Evolutionary conservation across 805 yeast genomes (phyloP), one percentile per base, ranked within the genome.

Genomic region (Spathaspora passalidarum): DNA sequence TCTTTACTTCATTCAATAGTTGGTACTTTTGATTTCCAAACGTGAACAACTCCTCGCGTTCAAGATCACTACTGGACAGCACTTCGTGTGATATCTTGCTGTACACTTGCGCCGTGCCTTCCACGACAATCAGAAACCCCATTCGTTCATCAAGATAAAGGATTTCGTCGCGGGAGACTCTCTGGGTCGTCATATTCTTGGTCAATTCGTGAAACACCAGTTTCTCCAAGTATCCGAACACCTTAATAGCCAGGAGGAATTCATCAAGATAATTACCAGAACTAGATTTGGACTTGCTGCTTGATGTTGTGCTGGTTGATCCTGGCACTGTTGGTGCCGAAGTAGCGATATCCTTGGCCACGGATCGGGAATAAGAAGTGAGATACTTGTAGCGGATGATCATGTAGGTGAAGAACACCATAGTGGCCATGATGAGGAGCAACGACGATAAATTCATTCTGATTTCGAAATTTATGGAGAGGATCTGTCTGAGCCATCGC

Each of bases 161-260:
- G 8, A 86, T 75, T 60, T 92, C 98, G 32, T 88, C 92, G 4
- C 79, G 76, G 21, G 82, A 82, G 32, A 92, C 62, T 49, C 87
- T 85, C 59, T 88, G 89, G 0, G 98, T 92, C 44, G 88, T 88
- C 88, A 92, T 89, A 49, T 86, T 86, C 59, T 87, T 84, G 2
- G 98, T 91, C 55, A 92, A 75, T 57, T 91, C 98, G 59, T 91
- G 95, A 63, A 92, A 91, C 1, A 92, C 97, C 2, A 88, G 86
- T 49, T 84, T 78, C 53, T 92, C 98, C 41, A 92, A 72, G 62
- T 92, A 92, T 2, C 98, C 98, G 69, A 92, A 94, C 5, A 94
- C 86, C 64, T 89, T 90, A 52, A 94, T 88, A 2, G 97, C 98
- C 42, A 88, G 79, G 39, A 92, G 67, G 56, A 92, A 92, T 61